These are phyloP conservation scores for Chrysoporthe deuterocubensis DNA, from an alignment of 2,329 filamentous ascomycete species.

Conservation along the genomic window DNA sequence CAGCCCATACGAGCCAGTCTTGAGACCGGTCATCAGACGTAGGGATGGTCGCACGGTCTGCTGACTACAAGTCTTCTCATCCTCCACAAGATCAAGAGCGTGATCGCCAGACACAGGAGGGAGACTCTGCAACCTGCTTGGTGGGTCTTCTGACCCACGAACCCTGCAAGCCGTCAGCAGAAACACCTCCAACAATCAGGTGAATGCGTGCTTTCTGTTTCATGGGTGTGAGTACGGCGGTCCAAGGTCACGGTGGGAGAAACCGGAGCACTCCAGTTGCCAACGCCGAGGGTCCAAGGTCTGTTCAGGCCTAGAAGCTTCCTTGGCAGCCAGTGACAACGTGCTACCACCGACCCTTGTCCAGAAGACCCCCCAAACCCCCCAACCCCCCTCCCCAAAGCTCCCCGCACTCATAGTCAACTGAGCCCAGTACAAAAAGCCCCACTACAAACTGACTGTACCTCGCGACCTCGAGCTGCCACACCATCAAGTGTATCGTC, in stretches of 20 bases:
- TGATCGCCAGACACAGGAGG: background rate
- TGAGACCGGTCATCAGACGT: background rate
- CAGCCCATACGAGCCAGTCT: background rate
- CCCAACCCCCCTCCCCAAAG: background rate
- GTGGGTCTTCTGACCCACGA: background rate
- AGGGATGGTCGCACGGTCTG: background rate
- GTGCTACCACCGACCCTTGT: background rate
- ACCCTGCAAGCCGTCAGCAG: background rate
- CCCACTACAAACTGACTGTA: background rate
- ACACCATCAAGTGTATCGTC: slow-evolving; percentile 3
- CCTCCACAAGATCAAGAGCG: background rate
- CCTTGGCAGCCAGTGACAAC: background rate
- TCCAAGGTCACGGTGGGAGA: background rate
- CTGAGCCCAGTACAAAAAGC: background rate
- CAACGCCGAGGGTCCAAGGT: background rate
- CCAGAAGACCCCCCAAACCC: background rate
- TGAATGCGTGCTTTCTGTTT: slow-evolving; percentile 2
- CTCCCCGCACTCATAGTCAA: background rate
- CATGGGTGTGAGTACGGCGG: background rate
- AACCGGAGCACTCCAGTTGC: background rate
- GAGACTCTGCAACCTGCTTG: background rate
- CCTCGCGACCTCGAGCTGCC: background rate
- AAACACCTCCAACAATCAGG: slow-evolving; percentile 2
- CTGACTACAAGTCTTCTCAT: slow-evolving; percentile 2
- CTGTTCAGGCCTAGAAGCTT: background rate